Evolutionary conservation across 2,329 filamentous ascomycete species (phyloP).

Genomic region (Sclerotinia nivalis): DNA sequence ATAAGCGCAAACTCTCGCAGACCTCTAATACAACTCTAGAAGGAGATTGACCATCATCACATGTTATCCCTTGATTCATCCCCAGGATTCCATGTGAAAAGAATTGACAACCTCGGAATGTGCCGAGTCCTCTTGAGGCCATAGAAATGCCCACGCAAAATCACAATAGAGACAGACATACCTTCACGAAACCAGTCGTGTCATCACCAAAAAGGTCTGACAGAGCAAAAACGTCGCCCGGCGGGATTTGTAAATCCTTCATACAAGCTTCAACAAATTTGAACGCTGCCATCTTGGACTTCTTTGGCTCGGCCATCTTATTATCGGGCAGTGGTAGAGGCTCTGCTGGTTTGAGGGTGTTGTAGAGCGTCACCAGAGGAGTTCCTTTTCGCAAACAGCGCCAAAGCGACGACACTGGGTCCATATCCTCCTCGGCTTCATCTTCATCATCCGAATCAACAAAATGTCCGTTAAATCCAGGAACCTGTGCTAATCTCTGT

Average conservation of each 20-base stretch:
- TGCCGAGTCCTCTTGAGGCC: not conserved
- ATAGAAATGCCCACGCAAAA: not conserved
- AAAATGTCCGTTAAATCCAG: constrained; percentile 76
- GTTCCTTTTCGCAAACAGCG: constrained; percentile 79
- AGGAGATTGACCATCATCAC: not conserved
- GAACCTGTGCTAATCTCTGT: constrained; percentile 78
- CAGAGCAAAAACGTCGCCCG: constrained; percentile 86
- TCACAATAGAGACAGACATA: constrained; percentile 42
- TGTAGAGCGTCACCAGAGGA: constrained; percentile 86
- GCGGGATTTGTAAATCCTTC: constrained; percentile 72
- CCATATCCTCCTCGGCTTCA: constrained; percentile 63
- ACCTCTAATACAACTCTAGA: not conserved
- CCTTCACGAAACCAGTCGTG: constrained; percentile 96
- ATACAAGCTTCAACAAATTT: constrained; percentile 91
- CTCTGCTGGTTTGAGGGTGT: constrained; percentile 71
- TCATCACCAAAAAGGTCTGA: constrained; percentile 90
- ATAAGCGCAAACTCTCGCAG: not conserved
- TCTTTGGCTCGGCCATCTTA: constrained; percentile 66
- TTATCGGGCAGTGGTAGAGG: constrained; percentile 66
- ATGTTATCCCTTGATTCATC: not conserved
- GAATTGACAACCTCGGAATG: not conserved
- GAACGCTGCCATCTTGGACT: constrained; percentile 84
- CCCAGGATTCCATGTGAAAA: not conserved
- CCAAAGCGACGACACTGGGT: constrained; percentile 91
- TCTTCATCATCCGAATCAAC: constrained; percentile 70